Evolutionary conservation across 768 basidiomycete genomes (phyloP).

Genomic region (Pleurotus sapidus): DNA sequence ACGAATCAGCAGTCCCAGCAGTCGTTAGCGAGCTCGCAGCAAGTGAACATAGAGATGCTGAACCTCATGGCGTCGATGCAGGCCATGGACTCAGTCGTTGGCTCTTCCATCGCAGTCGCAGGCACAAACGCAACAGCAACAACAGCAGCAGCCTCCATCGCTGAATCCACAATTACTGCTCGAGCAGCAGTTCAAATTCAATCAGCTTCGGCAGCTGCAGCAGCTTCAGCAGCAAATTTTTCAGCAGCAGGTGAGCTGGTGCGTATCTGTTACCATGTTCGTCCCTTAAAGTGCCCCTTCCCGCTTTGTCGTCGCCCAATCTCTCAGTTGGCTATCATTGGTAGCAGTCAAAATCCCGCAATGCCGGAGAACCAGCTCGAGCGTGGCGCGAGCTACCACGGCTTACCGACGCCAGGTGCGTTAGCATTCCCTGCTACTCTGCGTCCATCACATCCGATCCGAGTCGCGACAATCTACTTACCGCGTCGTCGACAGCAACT

Average conservation of each 20-base stretch:
- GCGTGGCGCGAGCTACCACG: slow-evolving; percentile 29
- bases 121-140: slow-evolving; percentile 14
- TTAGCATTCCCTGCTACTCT: background rate
- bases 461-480: background rate
- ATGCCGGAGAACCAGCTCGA: slow-evolving; percentile 8
- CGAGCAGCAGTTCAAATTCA: slow-evolving; percentile 77
- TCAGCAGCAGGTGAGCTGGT: slow-evolving; percentile 74
- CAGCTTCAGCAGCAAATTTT: slow-evolving; percentile 83
- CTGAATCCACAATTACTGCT: slow-evolving; percentile 50
- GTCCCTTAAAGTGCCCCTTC: slow-evolving; percentile 1
- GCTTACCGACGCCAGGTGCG: slow-evolving; percentile 68
- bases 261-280: background rate
- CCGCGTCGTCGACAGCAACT: slow-evolving; percentile 34
- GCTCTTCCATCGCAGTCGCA: slow-evolving; percentile 10
- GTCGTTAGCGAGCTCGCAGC: slow-evolving; percentile 18
- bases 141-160: slow-evolving; percentile 11
- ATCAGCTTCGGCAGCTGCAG: slow-evolving; percentile 74
- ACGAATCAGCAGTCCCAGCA: background rate
- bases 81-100: slow-evolving; percentile 31
- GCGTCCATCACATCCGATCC: no score
- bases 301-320: slow-evolving; percentile 45
- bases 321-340: slow-evolving; percentile 8
- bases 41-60: slow-evolving; percentile 48
- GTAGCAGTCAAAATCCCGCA: slow-evolving; percentile 16
- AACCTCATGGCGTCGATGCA: slow-evolving; percentile 49